Evolutionary conservation across 2,329 filamentous ascomycete species (phyloP), one percentile per base, ranked within the genome.

Genomic region (Fusarium foetens): DNA sequence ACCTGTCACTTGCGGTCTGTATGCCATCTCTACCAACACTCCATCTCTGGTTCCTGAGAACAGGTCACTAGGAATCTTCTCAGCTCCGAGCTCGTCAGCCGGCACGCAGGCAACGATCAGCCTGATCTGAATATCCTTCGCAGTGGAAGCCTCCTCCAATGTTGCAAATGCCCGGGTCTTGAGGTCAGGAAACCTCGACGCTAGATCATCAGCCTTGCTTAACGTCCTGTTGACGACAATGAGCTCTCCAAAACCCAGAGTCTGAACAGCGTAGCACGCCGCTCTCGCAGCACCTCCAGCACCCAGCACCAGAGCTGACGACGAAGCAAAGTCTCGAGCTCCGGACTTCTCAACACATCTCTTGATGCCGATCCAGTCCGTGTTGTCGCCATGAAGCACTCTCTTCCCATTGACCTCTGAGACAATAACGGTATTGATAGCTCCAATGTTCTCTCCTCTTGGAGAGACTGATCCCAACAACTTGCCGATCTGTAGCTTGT

Each of bases 401-500:
- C 21, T 27, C 17, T 23, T 6, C 1, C 63, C 45, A 5, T 46
- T 17, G 0, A 1, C 6, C 1, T 42, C 29, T 13, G 16, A 12
- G 3, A 66, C 62, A 23, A 66, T 13, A 8, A 66, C 35, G 0
- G 63, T 66, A 5, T 66, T 66, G 10, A 66, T 51, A 0, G 63
- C 63, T 1, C 52, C 52, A 14, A 66, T 66, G 2, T 14, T 60
- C 9, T 42, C 25, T 4, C 52, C 62, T 14, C 41, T 39, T 12
- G 23, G 19, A 8, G 63, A 66, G 7, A 59, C 9, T 8, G 52
- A 52, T 2, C 36, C 38, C 1, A 66, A 2, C 1, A 66, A 6
- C 14, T 25, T 60, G 8, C 62, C 52, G 3, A 66, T 66, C 41
- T 66, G 52, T 12, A 66, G 14, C 8, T 66, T 66, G 43, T 66